Base-by-base conservation (phyloP, 2,329 filamentous ascomycete species). In the Phialophora macrospora region DNA sequence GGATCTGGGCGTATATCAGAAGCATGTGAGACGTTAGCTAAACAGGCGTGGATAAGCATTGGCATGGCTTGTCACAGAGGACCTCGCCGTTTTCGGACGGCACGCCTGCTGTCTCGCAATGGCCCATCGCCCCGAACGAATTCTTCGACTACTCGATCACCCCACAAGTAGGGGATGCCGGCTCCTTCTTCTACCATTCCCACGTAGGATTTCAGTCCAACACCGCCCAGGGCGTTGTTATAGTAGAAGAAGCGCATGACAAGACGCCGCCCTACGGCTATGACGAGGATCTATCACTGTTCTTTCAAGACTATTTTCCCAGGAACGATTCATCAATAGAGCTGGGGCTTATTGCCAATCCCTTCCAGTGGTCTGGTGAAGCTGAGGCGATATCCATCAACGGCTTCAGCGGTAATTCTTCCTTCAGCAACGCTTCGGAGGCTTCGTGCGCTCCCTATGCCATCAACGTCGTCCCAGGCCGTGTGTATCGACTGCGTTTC, bases 131-230 rank as follows among this genome's bases (percentile, higher is more conserved):
- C 0, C 81, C 86, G 0, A 74, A 78, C 0, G 80, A 85, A 64
- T 90, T 84, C 76, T 90, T 90, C 73, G 88, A 90, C 76, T 90
- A 90, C 72, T 86, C 89, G 70, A 76, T 90, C 5, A 80, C 80
- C 9, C 82, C 85, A 0, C 75, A 83, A 2, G 46, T 74, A 0
- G 83, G 82, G 6, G 82, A 86, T 61, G 82, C 85, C 0, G 88
- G 88, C 5, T 85, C 87, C 0, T 90, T 89, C 73, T 89, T 88
- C 73, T 90, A 90, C 71, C 88, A 90, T 72, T 89, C 87, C 0
- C 88, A 90, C 67, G 80, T 90, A 17, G 87, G 82, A 0, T 85
- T 89, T 64, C 87, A 90, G 72, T 84, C 85, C 0, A 75, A 85
- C 38, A 85, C 86, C 14, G 85, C 85, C 0, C 75, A 81, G 6